Evolutionary conservation across 169 alveolate genomes (phyloP), one percentile per base, ranked within the genome.

Genomic region (Plasmodium adleri): DNA sequence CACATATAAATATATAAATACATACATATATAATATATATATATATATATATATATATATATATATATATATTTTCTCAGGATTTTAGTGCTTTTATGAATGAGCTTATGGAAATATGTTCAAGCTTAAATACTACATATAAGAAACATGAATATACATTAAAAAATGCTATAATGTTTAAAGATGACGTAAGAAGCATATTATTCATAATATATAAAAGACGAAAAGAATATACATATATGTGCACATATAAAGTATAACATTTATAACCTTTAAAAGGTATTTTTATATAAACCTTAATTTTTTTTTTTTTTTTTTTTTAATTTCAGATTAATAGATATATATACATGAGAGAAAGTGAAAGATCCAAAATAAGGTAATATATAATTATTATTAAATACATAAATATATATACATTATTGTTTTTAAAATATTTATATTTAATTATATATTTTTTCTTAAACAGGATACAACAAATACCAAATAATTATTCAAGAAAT

Each of bases 271-370:
- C 47, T 39, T 39, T 39, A 39, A 39, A 39, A 39, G 47, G 47
- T 39, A 39, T 39, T 39, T 39, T 39, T 39, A 39, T 39, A 12
- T 39, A 47, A 13, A 12, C 43, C 20, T 54, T 24, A 43, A 54
- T 52, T 54, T 24, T 62, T 47, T n/a, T 22, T 32, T 47, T 63
- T 60, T 75, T 22, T 66, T 66, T 22, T 13, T 15, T 43, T 17
- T 22, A 10, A 10, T 43, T 26, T 28, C 68, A 78, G 89, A 67
- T 78, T n/a, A 78, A 78, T 70, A 78, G 68, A 67, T 78, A 78
- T 12, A 78, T 78, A 78, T 78, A 64, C 45, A 78, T 78, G 89
- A 26, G 89, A 1, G 89, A 78, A 17, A 63, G 89, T 52, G 89
- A 78, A 26, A 72, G 89, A 3, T 78, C 89, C 26, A 64, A 68